Evolutionary conservation across 805 yeast species (phyloP).

Genomic region (Pichia cabralensis): DNA sequence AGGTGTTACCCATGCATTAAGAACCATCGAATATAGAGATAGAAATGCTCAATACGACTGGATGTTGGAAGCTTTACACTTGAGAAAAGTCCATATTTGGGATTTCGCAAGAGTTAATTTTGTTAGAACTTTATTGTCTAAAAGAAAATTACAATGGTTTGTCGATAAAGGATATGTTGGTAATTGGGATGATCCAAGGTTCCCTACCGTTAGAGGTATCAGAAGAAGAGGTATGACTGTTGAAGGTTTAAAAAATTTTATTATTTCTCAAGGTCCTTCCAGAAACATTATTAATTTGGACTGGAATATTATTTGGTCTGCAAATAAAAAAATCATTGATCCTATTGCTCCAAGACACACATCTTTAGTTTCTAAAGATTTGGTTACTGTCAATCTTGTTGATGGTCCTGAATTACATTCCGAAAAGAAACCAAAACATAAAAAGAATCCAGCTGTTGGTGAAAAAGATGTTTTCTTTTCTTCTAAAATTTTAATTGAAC

Average conservation of each 20-base stretch:
- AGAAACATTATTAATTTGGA: constrained; percentile 93
- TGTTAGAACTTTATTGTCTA: constrained; percentile 87
- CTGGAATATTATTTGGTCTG: constrained; percentile 97
- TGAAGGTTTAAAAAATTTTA: constrained; percentile 91
- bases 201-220: constrained; percentile 99
- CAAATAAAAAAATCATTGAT: constrained; percentile 93
- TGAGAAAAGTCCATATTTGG: constrained; percentile 95
- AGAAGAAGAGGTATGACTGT: constrained; percentile 99
- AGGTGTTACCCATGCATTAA: constrained; percentile 95
- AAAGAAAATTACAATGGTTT: constrained; percentile 98
- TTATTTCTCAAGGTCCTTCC: constrained; percentile 95
- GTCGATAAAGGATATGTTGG: constrained; percentile 82
- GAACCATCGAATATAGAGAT: constrained; percentile 98
- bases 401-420: constrained; percentile 58
- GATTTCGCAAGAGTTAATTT: constrained; percentile 97
- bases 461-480: constrained; percentile 64
- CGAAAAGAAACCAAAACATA: constrained; percentile 85
- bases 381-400: constrained; percentile 57
- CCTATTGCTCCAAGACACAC: constrained; percentile 95
- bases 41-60: constrained; percentile 97
- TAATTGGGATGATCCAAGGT: constrained; percentile 99
- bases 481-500: constrained; percentile 65
- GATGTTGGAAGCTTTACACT: constrained; percentile 71
- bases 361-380: constrained; percentile 56
- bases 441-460: constrained; percentile 90